Evolutionary conservation across 441 rosid genomes (phyloP).

Genomic region (Hura crepitans): DNA sequence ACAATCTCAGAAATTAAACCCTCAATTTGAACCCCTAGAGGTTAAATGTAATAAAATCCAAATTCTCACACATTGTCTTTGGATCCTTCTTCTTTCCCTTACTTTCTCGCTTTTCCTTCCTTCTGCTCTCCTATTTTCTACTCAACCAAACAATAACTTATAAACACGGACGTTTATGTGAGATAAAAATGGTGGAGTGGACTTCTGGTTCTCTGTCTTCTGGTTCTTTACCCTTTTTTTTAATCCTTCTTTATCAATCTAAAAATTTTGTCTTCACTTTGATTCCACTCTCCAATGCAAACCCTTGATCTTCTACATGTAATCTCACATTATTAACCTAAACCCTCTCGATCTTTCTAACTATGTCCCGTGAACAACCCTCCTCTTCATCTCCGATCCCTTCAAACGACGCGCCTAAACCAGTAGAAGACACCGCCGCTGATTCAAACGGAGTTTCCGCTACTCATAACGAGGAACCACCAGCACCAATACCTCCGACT

Average conservation of each 20-base stretch:
- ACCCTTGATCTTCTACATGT: conserved; percentile 44
- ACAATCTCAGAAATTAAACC: neutral
- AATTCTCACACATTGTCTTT: neutral
- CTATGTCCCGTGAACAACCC: conserved; percentile 54
- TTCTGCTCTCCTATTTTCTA: conserved; percentile 16
- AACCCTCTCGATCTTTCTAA: conserved; percentile 33
- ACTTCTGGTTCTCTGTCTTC: conserved; percentile 28
- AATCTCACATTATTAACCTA: conserved; percentile 34
- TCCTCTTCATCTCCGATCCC: conserved; percentile 59
- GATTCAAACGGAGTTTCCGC: conserved; percentile 28
- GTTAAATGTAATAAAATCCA: conserved; percentile 4
- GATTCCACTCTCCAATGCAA: conserved; percentile 21
- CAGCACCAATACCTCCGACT: conserved; percentile 23
- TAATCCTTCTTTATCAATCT: conserved; percentile 15
- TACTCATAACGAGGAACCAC: conserved; percentile 13
- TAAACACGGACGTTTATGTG: neutral
- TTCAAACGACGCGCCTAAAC: conserved; percentile 18
- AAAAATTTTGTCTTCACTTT: conserved; percentile 17
- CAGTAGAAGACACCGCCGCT: conserved; percentile 23
- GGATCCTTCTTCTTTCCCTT: neutral
- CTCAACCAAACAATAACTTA: conserved; percentile 8
- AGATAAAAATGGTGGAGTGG: conserved; percentile 30
- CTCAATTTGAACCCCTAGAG: neutral
- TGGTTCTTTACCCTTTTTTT: conserved; percentile 12
- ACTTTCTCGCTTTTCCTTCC: neutral